A percentile compares a stretch with the other conserved stretches of the same genome.
These are phyloP conservation scores for Trichoderma gamsii DNA, from an alignment of 495 filamentous ascomycete species.

Conservation along the genomic window DNA sequence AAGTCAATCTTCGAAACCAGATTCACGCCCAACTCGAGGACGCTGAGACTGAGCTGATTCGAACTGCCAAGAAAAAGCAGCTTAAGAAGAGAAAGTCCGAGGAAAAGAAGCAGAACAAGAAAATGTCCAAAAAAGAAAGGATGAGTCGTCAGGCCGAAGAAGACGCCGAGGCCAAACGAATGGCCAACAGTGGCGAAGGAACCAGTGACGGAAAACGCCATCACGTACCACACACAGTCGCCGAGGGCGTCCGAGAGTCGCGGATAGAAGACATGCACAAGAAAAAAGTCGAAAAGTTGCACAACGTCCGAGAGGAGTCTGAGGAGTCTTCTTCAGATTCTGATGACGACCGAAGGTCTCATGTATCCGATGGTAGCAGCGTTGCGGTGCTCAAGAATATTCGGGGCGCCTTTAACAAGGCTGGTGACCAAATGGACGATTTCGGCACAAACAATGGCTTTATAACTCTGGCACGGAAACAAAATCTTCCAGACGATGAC, in stretches of 20 bases:
- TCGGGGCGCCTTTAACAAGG: slow-evolving; percentile 35
- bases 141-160: slow-evolving; percentile 38
- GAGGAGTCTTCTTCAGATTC: background rate
- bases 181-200: slow-evolving; percentile 60
- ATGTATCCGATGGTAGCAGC: background rate
- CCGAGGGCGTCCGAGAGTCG: slow-evolving; percentile 56
- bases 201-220: slow-evolving; percentile 80
- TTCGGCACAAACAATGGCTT: slow-evolving; percentile 54
- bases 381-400: slow-evolving; percentile 20
- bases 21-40: slow-evolving; percentile 68
- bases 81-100: slow-evolving; percentile 58
- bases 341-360: background rate
- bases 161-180: slow-evolving; percentile 52
- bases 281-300: background rate
- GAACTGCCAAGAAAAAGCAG: slow-evolving; percentile 69
- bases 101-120: slow-evolving; percentile 47
- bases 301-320: slow-evolving; percentile 17
- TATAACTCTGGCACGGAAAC: slow-evolving; percentile 19
- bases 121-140: slow-evolving; percentile 46
- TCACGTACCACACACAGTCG: slow-evolving; percentile 65
- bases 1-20: slow-evolving; percentile 68
- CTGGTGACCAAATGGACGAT: slow-evolving; percentile 50
- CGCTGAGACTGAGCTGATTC: slow-evolving; percentile 80
- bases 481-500: slow-evolving; percentile 7
- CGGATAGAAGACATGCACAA: slow-evolving; percentile 21